A percentile compares a stretch with the other conserved stretches of the same genome.
These are phyloP conservation scores for Daldinia loculata DNA, from an alignment of 495 filamentous ascomycete genomes.

Conservation along the genomic window DNA sequence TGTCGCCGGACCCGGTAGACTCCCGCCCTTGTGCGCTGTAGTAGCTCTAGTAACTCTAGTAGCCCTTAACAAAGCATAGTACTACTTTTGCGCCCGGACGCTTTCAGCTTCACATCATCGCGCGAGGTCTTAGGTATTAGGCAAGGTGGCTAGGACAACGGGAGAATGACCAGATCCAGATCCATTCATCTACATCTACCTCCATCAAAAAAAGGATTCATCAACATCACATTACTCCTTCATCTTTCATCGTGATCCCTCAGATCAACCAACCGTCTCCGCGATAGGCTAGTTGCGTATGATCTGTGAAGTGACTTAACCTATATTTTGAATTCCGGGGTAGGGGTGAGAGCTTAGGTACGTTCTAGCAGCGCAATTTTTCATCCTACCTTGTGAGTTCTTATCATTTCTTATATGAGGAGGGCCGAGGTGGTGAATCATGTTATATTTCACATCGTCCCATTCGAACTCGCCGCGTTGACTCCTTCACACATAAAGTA, in stretches of 20 bases:
- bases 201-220: constrained; percentile 20
- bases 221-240: constrained; percentile 7
- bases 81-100: constrained; percentile 18
- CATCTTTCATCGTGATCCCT: constrained; percentile 13
- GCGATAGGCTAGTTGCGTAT: background rate
- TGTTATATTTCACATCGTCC: background rate
- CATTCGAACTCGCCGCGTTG: background rate
- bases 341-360: constrained; percentile 27
- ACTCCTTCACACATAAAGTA: too few species aligned
- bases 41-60: constrained; percentile 7
- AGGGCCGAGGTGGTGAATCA: background rate
- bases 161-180: constrained; percentile 18
- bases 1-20: constrained; percentile 39
- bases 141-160: constrained; percentile 19
- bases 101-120: constrained; percentile 31
- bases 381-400: background rate
- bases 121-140: constrained; percentile 12
- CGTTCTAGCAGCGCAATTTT: background rate
- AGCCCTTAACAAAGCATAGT: constrained; percentile 34
- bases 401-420: background rate
- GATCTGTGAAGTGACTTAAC: constrained; percentile 16
- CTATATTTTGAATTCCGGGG: constrained; percentile 10
- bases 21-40: constrained; percentile 4
- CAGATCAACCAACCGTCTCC: background rate
- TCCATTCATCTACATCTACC: constrained; percentile 38